Evolutionary conservation across 1,139 yeast genomes (phyloP).

Genomic region (Yamadazyma atmosphaerica): DNA sequence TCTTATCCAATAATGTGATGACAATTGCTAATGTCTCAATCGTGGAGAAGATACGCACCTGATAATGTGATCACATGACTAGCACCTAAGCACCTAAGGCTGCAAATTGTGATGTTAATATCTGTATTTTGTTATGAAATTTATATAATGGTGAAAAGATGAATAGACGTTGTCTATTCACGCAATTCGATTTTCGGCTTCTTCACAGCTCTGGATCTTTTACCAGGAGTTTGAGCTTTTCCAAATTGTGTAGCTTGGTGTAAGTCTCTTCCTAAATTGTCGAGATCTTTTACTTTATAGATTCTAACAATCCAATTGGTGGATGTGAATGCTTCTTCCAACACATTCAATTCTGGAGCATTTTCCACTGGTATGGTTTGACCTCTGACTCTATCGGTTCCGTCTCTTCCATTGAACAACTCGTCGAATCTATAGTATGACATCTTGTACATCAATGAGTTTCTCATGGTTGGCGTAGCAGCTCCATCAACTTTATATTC

Average conservation of each 20-base stretch:
- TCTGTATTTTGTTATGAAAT: not conserved
- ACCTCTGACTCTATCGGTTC: slow-evolving; percentile 82
- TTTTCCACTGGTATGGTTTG: slow-evolving; percentile 65
- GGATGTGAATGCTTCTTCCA: slow-evolving; percentile 93
- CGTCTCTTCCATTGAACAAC: slow-evolving; percentile 65
- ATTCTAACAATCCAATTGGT: slow-evolving; percentile 97
- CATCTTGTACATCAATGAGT: slow-evolving; percentile 94
- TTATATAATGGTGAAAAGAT: no score
- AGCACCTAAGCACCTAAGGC: not conserved
- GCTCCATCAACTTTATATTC: slow-evolving; percentile 83
- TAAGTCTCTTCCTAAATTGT: slow-evolving; percentile 80
- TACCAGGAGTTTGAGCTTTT: slow-evolving; percentile 25
- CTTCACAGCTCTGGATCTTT: slow-evolving; percentile 49
- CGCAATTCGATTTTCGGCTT: slow-evolving; percentile 57
- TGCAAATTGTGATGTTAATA: no score
- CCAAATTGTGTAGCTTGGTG: slow-evolving; percentile 50
- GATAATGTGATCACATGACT: no score
- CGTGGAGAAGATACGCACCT: slow-evolving; percentile 6
- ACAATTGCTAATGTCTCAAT: slow-evolving; percentile 1
- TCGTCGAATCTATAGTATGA: slow-evolving; percentile 86
- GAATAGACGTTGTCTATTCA: no score
- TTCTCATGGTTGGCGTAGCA: slow-evolving; percentile 83
- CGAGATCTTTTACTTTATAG: slow-evolving; percentile 88
- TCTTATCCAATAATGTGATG: not conserved
- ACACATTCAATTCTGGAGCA: slow-evolving; percentile 64